Evolutionary conservation across 306 rosid genomes (phyloP).

Genomic region (Alnus glutinosa): DNA sequence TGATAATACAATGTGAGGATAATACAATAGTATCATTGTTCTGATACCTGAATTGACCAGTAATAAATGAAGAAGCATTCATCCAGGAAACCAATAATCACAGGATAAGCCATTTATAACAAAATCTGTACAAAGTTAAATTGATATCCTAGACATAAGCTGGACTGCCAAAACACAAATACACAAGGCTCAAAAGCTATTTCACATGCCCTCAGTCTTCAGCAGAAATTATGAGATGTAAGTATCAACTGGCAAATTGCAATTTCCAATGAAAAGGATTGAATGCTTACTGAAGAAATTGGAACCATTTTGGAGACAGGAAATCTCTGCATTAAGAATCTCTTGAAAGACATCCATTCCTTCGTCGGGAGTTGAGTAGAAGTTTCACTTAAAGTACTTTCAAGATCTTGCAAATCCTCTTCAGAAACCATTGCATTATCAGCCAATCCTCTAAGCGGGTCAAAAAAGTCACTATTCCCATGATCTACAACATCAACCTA

Average conservation of each 20-base stretch:
- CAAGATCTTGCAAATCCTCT: slow-evolving; percentile 32
- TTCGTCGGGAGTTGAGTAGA: slow-evolving; percentile 40
- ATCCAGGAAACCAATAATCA: background rate
- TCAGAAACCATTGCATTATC: slow-evolving; percentile 32
- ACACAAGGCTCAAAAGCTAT: slow-evolving; percentile 18
- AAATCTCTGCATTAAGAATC: slow-evolving; percentile 79
- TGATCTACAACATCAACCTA: slow-evolving; percentile 50
- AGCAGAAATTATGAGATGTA: slow-evolving; percentile 15
- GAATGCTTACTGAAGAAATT: slow-evolving; percentile 64
- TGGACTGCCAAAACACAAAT: slow-evolving; percentile 16
- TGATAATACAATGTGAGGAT: background rate
- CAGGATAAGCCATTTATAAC: slow-evolving; percentile 1
- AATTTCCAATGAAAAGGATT: slow-evolving; percentile 8
- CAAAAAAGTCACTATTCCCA: slow-evolving; percentile 53
- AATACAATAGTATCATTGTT: background rate
- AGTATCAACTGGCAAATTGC: background rate
- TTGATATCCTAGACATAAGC: slow-evolving; percentile 5
- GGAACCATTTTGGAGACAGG: slow-evolving; percentile 80
- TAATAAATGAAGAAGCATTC: slow-evolving; percentile 12
- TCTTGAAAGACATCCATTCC: slow-evolving; percentile 86
- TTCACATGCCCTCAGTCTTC: slow-evolving; percentile 12
- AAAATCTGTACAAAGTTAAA: slow-evolving; percentile 18
- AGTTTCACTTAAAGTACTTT: slow-evolving; percentile 33
- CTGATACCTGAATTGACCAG: slow-evolving; percentile 12
- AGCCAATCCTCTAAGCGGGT: slow-evolving; percentile 70